These are phyloP conservation scores for Potentilla sterilis DNA, from an alignment of 306 rosid genomes.

Conservation along the genomic window DNA sequence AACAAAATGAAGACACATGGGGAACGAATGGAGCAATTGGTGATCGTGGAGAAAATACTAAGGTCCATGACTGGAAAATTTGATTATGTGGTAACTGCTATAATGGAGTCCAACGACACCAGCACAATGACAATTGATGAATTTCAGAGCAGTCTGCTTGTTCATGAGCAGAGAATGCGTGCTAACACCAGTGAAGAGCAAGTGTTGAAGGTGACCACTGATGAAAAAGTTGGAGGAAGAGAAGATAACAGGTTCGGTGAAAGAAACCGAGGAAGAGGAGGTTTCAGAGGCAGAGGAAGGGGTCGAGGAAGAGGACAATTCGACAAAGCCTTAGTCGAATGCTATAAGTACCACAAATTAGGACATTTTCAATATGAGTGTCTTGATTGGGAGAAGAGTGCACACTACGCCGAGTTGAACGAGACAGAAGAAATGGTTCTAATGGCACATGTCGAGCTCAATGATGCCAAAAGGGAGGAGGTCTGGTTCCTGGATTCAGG, in stretches of 20 bases:
- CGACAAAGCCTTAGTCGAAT: not conserved
- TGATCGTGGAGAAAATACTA: not conserved
- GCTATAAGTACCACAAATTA: not conserved
- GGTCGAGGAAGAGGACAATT: not conserved
- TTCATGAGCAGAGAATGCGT: not conserved
- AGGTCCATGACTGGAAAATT: not conserved
- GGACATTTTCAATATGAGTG: not conserved
- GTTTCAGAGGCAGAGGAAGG: not conserved
- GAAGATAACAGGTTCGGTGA: not conserved
- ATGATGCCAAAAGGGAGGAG: not conserved
- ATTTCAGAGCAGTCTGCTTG: not conserved
- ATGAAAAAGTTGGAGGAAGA: not conserved
- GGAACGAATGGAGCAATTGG: not conserved
- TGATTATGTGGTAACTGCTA: not conserved
- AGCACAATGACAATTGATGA: not conserved
- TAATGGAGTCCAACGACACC: not conserved
- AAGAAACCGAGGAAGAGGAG: not conserved
- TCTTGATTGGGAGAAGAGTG: not conserved
- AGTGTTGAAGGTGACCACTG: not conserved
- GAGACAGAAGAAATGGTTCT: not conserved
- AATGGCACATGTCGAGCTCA: not conserved
- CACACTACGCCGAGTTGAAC: not conserved
- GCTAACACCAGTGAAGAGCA: not conserved
- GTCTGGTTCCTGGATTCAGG: not conserved
- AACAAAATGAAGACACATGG: not conserved